These are phyloP conservation scores for Pleurotus sapidus DNA, from an alignment of 768 basidiomycete genomes.

Conservation along the genomic window DNA sequence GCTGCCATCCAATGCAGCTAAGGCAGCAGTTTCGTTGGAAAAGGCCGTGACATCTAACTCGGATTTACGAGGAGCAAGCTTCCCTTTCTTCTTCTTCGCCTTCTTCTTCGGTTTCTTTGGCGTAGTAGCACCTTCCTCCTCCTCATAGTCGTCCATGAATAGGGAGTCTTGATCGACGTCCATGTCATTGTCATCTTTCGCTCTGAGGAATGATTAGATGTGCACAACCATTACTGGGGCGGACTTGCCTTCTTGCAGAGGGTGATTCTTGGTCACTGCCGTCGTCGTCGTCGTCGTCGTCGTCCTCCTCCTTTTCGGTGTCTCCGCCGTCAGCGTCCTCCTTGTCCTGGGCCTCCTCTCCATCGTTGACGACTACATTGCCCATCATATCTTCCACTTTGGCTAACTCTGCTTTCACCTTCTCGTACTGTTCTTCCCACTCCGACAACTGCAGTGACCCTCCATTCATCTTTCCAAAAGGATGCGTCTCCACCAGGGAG, in stretches of 20 bases:
- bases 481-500: conserved; percentile 81
- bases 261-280: conserved; percentile 22
- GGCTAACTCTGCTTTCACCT: conserved; percentile 59
- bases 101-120: conserved; percentile 21
- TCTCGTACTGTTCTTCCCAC: conserved; percentile 73
- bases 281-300: conserved; percentile 23
- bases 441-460: conserved; percentile 69
- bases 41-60: conserved; percentile 67
- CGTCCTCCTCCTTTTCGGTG: conserved; percentile 25
- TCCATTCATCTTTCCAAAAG: conserved; percentile 82
- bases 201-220: conserved; percentile 14
- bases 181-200: conserved; percentile 36
- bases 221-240: background rate
- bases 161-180: conserved; percentile 33
- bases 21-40: conserved; percentile 65
- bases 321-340: conserved; percentile 20
- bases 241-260: conserved; percentile 30
- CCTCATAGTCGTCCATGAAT: conserved; percentile 37
- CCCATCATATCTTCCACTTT: conserved; percentile 68
- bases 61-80: conserved; percentile 61
- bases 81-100: conserved; percentile 37
- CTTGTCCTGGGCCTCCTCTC: conserved; percentile 33
- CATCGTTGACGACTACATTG: conserved; percentile 51
- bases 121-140: conserved; percentile 11
- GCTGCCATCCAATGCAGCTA: conserved; percentile 66